Evolutionary conservation across 768 basidiomycete species (phyloP), one percentile per base, ranked within the genome.

Genomic region (Fomitopsis serialis): DNA sequence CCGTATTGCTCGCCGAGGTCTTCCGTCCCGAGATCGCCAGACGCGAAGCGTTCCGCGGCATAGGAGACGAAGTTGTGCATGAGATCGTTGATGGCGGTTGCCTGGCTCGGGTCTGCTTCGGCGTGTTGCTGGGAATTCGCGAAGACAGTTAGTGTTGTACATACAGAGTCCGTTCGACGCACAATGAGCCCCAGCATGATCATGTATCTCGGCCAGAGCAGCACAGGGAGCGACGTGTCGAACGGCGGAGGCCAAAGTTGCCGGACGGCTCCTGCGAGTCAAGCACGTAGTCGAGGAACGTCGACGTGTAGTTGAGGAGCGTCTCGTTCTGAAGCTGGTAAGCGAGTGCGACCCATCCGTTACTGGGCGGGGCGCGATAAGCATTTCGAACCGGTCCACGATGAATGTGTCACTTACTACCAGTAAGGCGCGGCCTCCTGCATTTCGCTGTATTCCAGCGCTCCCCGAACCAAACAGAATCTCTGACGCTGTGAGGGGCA

Each of bases 351-450:
- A 48, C 46, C 46, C 46, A 48, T 3, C 46, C 46, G 19, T 48
- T 48, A 25, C 46, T 48, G 5, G 11, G 19, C 6, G 11, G n/a
- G 27, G 32, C 22, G 44, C 9, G 21, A 23, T 6, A 23, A 19
- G 5, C 29, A 23, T 45, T 7, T 7, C 11, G 21, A 25, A 13
- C 6, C 11, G 11, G 29, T 22, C 25, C 22, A 23, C 4, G 11
- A 32, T 32, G 29, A 11, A 32, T 5, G 22, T 24, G 5, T 19
- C 29, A 35, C 46, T 29, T 48, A 48, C 46, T 24, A 48, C 46
- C 46, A 48, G 27, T 48, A 48, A 3, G 46, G 46, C 32, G 46
- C 46, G 25, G 46, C 46, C 32, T 48, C 46, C 29, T 48, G 46
- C 46, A 48, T 48, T 25, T 48, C 46, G 32, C 46, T 48, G 19